Evolutionary conservation across 345 rosid species (phyloP).

Genomic region (Sisymbrium altissimum): DNA sequence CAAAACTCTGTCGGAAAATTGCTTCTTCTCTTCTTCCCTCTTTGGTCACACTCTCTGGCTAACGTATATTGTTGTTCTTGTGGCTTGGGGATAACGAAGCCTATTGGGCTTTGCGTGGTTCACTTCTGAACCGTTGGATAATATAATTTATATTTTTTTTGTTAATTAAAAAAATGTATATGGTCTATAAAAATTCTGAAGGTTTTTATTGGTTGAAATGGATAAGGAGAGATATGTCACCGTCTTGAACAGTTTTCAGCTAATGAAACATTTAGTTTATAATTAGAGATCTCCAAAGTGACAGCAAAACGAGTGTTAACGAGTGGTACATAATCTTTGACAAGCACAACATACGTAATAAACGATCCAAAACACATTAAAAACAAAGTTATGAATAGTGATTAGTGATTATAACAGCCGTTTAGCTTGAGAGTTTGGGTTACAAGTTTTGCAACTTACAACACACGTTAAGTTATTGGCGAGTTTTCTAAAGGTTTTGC

Average conservation of each 20-base stretch:
- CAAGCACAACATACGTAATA: too few species aligned
- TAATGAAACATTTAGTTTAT: neutral
- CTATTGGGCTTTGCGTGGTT: conserved; percentile 29
- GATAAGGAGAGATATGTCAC: conserved; percentile 24
- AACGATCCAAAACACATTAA: too few species aligned
- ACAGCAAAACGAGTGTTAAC: too few species aligned
- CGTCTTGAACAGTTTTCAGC: neutral
- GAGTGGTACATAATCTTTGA: too few species aligned
- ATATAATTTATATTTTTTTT: neutral
- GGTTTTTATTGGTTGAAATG: conserved; percentile 23
- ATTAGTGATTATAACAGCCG: too few species aligned
- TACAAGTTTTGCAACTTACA: too few species aligned
- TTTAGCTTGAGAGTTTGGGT: too few species aligned
- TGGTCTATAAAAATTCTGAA: conserved; percentile 7
- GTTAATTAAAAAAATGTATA: neutral
- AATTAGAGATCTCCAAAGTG: neutral
- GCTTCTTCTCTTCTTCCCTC: too few species aligned
- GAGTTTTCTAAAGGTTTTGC: too few species aligned
- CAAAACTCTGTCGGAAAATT: too few species aligned
- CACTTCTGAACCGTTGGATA: conserved; percentile 23
- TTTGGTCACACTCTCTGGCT: neutral
- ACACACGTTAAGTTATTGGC: too few species aligned
- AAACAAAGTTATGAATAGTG: too few species aligned
- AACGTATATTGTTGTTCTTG: neutral
- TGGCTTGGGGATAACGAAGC: conserved; percentile 35